Percentiles rank a stretch among this genome's conserved stretches.
Evolutionary conservation across 2,329 filamentous ascomycete species (phyloP).

Genomic region (Lasiodiplodia theobromae): DNA sequence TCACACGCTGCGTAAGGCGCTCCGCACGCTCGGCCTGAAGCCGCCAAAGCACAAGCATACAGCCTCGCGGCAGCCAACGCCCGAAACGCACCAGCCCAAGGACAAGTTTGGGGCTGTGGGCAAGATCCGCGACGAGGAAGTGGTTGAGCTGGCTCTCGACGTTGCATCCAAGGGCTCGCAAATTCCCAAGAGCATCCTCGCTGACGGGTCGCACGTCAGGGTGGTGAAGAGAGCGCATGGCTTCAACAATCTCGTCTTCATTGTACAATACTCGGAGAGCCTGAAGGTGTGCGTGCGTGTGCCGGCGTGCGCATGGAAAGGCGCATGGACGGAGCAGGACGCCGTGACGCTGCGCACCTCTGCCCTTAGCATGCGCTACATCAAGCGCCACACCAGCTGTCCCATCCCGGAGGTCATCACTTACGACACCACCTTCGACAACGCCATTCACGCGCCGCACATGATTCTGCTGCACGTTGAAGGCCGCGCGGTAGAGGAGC

Average conservation of each 20-base stretch:
- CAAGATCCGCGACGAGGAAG: not conserved
- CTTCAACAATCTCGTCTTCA: slow-evolving; percentile 13
- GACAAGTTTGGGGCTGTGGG: not conserved
- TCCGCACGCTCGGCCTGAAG: not conserved
- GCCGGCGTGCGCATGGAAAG: slow-evolving; percentile 12
- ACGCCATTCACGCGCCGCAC: slow-evolving; percentile 20
- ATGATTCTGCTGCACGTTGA: not conserved
- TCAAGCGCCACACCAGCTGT: slow-evolving; percentile 15
- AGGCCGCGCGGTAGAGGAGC: not conserved
- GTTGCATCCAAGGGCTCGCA: not conserved
- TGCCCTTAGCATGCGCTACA: slow-evolving; percentile 23
- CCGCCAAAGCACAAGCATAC: not conserved
- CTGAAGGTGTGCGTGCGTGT: slow-evolving; percentile 18
- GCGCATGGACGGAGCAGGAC: slow-evolving; percentile 14
- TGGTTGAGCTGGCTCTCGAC: slow-evolving; percentile 21
- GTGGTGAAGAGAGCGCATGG: slow-evolving; percentile 9
- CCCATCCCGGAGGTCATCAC: slow-evolving; percentile 10
- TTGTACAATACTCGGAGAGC: slow-evolving; percentile 11
- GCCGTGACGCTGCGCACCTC: not conserved
- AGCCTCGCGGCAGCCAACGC: not conserved
- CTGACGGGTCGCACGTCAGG: slow-evolving; percentile 5
- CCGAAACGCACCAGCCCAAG: not conserved
- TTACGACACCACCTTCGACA: slow-evolving; percentile 22
- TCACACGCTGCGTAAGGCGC: not conserved
- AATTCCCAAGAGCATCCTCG: not conserved